A percentile compares a stretch with the other conserved stretches of the same genome.
phyloP scores from a whole-genome alignment of 139 green algal species.

The Picochlorum sp. region DNA sequence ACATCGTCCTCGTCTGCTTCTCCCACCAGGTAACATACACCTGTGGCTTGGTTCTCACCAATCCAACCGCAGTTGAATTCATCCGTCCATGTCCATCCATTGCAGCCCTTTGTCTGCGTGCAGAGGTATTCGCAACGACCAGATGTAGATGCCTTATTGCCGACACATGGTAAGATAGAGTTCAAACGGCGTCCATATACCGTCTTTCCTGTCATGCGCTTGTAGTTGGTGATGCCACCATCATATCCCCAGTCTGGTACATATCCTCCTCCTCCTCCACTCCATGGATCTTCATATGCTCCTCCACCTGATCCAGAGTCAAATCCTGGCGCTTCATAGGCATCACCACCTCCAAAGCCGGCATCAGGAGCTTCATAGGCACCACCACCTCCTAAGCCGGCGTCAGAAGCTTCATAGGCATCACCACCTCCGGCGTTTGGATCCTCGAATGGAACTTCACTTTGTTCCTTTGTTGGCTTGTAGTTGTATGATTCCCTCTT shows the following conservation, averaged over 20 bases:
- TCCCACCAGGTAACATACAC: conserved; percentile 6
- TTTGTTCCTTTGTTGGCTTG: neutral
- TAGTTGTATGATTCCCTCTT: neutral
- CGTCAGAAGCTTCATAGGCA: neutral
- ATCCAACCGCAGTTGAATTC: conserved; percentile 12
- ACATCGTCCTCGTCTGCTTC: neutral
- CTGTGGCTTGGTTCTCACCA: conserved; percentile 3
- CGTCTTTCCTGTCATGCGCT: conserved; percentile 1
- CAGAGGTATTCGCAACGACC: conserved; percentile 1
- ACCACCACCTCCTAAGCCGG: neutral
- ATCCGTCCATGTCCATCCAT: neutral
- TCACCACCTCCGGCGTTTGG: no score
- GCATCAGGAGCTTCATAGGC: neutral
- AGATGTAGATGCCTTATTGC: neutral
- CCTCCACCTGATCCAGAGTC: no score
- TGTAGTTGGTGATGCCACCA: neutral
- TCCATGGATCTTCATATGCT: no score
- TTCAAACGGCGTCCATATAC: conserved; percentile 9
- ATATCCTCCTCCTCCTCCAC: no score
- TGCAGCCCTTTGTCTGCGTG: conserved; percentile 3
- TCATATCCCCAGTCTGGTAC: no score
- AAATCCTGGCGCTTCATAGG: neutral
- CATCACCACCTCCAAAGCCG: neutral
- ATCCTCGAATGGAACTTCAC: no score
- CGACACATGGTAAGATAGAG: conserved; percentile 4